A percentile compares a stretch with the other conserved stretches of the same genome.
phyloP scores from a whole-genome alignment of 2,329 filamentous ascomycete genomes.

The Nemania sp. region DNA sequence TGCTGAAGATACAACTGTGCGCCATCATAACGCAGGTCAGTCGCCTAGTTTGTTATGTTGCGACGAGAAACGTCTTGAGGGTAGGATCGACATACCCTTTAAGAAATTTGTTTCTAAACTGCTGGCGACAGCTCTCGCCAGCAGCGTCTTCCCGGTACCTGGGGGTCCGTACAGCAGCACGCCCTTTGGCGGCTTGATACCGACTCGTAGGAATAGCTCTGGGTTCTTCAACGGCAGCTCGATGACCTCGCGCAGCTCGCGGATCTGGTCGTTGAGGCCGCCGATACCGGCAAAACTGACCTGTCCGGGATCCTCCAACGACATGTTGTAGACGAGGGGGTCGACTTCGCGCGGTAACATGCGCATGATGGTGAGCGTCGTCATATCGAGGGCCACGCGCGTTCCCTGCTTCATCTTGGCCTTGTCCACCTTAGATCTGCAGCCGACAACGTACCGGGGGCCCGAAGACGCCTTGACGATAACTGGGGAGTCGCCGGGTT shows the following conservation, averaged over 20 bases:
- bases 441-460: slow-evolving; percentile 96
- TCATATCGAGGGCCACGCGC: slow-evolving; percentile 97
- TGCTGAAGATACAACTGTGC: slow-evolving; percentile 88
- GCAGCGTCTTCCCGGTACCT: slow-evolving; percentile 93
- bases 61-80: not conserved
- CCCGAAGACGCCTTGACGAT: slow-evolving; percentile 98
- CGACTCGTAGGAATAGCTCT: slow-evolving; percentile 92
- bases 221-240: slow-evolving; percentile 98
- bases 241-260: slow-evolving; percentile 96
- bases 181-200: slow-evolving; percentile 98
- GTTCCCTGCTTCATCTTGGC: slow-evolving; percentile 97
- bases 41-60: not conserved
- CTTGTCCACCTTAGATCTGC: slow-evolving; percentile 98
- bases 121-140: slow-evolving; percentile 93
- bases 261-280: slow-evolving; percentile 96
- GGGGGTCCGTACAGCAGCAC: slow-evolving; percentile 95
- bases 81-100: slow-evolving; percentile 67
- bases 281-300: slow-evolving; percentile 98
- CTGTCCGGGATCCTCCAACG: slow-evolving; percentile 94
- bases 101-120: slow-evolving; percentile 97
- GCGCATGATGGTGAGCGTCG: slow-evolving; percentile 98
- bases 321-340: slow-evolving; percentile 99
- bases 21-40: slow-evolving; percentile 23
- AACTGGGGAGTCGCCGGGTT: slow-evolving; percentile 57
- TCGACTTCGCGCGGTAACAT: slow-evolving; percentile 99